Conservation (phyloP, 805 yeast genomes). For the Candida lessepsii region DNA sequence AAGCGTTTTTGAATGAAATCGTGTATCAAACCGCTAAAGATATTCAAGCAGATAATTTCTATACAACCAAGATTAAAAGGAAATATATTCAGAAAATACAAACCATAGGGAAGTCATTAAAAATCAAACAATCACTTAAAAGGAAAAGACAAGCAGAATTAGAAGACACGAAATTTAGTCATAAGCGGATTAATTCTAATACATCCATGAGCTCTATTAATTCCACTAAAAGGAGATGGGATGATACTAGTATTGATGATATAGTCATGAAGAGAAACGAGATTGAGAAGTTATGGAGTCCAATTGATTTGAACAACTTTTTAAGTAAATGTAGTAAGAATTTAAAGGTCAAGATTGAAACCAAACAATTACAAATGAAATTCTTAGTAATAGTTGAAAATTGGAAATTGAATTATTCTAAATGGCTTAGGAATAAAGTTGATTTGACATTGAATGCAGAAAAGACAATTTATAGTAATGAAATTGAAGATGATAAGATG, state of each 20-base stretch:
- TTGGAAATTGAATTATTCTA: constrained; percentile 47
- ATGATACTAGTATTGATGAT: constrained; percentile 17
- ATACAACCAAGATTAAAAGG: constrained; percentile 30
- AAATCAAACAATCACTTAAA: constrained; percentile 23
- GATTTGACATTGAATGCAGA: constrained; percentile 31
- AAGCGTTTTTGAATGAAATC: constrained; percentile 62
- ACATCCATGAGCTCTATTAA: constrained; percentile 9
- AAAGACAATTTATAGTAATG: constrained; percentile 25
- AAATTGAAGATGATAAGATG: constrained; percentile 25
- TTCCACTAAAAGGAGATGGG: constrained; percentile 13
- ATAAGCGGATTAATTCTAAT: constrained; percentile 19
- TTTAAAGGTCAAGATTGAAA: constrained; percentile 22
- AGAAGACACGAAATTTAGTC: constrained; percentile 26
- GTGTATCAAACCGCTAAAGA: constrained; percentile 43
- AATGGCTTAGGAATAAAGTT: constrained; percentile 51
- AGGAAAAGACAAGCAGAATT: constrained; percentile 29
- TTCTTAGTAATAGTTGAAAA: constrained; percentile 46
- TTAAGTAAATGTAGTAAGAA: constrained; percentile 27
- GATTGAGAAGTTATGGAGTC: constrained; percentile 47
- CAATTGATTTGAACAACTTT: constrained; percentile 38
- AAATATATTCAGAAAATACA: constrained; percentile 31
- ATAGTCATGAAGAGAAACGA: constrained; percentile 29
- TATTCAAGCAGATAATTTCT: constrained; percentile 44
- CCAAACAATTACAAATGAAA: constrained; percentile 24
- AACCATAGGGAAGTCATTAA: constrained; percentile 21